A percentile compares a stretch with the other conserved stretches of the same genome.
Evolutionary conservation across 176 grass and related monocot genomes (phyloP).

Genomic region (Ensete ventricosum): DNA sequence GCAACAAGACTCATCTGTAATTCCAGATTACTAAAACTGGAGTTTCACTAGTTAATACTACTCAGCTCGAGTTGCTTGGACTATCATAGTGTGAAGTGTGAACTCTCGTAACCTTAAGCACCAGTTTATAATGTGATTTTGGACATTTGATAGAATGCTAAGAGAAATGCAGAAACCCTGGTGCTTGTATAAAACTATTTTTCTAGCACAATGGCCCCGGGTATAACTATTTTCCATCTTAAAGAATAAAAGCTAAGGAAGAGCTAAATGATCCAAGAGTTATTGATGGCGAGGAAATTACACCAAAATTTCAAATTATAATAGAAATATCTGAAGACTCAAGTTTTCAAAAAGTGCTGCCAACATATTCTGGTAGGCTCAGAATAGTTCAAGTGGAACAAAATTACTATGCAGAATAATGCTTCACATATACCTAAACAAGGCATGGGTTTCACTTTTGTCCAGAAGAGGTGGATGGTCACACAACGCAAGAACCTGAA

Average conservation of each 20-base stretch:
- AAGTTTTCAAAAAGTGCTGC: background rate
- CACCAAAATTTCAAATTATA: background rate
- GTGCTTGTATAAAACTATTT: no score
- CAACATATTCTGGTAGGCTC: background rate
- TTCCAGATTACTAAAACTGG: background rate
- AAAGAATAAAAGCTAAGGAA: background rate
- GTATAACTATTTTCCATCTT: background rate
- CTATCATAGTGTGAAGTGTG: no score
- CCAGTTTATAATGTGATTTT: background rate
- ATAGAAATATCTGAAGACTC: background rate
- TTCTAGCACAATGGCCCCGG: background rate
- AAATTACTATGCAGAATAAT: background rate
- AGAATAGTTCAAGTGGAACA: background rate
- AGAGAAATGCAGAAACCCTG: background rate
- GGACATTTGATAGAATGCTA: background rate
- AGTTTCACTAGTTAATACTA: background rate
- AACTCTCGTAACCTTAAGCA: no score
- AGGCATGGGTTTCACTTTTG: slow-evolving; percentile 47
- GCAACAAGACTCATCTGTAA: background rate
- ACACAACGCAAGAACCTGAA: slow-evolving; percentile 84
- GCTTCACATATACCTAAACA: slow-evolving; percentile 61
- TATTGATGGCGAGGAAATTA: no score
- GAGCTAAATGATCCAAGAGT: background rate
- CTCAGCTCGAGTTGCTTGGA: background rate
- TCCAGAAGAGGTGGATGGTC: slow-evolving; percentile 74